These are phyloP conservation scores for Solanum raphanifolium DNA, from an alignment of 257 asterid species.

Conservation along the genomic window DNA sequence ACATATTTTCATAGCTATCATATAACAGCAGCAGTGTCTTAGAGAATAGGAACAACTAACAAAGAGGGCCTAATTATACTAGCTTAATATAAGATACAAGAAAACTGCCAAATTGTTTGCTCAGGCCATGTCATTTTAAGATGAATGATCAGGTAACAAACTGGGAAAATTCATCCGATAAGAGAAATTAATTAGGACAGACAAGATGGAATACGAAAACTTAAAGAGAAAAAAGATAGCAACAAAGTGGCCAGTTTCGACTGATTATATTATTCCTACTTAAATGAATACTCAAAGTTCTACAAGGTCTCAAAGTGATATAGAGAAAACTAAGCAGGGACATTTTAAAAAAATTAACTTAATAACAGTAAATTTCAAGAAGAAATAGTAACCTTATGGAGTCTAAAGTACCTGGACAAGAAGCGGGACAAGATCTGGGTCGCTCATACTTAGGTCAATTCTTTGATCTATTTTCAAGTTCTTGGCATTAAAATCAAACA, in stretches of 20 bases:
- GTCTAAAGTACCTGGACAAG: slow-evolving; percentile 65
- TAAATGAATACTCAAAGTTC: neutral
- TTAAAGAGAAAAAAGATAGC: neutral
- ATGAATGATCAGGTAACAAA: neutral
- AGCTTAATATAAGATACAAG: neutral
- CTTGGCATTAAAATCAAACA: slow-evolving; percentile 73
- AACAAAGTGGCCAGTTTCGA: neutral
- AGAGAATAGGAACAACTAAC: neutral
- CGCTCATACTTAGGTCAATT: slow-evolving; percentile 93
- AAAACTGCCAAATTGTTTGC: neutral
- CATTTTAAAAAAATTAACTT: neutral
- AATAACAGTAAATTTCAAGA: neutral
- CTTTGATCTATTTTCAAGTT: slow-evolving; percentile 89
- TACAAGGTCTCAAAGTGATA: slow-evolving; percentile 2
- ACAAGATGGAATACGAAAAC: neutral
- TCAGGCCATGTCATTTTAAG: neutral
- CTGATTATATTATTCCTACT: neutral
- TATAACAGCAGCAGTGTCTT: neutral
- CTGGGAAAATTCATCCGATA: neutral
- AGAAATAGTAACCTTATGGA: neutral
- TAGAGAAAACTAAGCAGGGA: neutral
- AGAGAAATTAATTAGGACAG: neutral
- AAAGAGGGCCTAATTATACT: neutral
- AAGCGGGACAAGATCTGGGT: slow-evolving; percentile 92
- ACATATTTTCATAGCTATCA: neutral